Conservation (phyloP, 1,139 yeast genomes). For the Kodamaea fungicola region DNA sequence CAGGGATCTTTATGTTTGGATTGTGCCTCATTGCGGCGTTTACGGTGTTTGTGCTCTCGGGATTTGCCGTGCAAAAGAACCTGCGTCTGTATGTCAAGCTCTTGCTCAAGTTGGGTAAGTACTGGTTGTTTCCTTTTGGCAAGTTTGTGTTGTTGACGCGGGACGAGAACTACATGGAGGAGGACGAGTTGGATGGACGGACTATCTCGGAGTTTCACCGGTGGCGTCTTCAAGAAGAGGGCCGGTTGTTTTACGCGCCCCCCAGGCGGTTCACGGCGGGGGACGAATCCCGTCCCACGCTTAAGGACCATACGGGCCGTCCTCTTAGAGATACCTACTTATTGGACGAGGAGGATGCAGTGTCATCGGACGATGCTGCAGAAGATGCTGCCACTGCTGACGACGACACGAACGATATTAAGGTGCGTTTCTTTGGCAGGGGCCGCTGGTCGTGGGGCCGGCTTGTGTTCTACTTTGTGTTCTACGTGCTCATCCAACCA, state of each 20-base stretch:
- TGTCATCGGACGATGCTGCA: background rate
- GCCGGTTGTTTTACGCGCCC: slow-evolving; percentile 71
- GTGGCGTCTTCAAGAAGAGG: slow-evolving; percentile 82
- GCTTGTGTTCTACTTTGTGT: slow-evolving; percentile 69
- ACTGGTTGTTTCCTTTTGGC: slow-evolving; percentile 84
- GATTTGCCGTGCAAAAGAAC: slow-evolving; percentile 39
- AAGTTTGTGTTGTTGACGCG: slow-evolving; percentile 75
- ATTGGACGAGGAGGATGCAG: slow-evolving; percentile 16
- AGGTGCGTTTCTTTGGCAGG: slow-evolving; percentile 78
- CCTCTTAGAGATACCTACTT: slow-evolving; percentile 40
- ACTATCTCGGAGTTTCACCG: slow-evolving; percentile 79
- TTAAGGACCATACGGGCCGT: slow-evolving; percentile 46
- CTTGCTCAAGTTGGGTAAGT: slow-evolving; percentile 61
- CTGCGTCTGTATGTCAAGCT: slow-evolving; percentile 57
- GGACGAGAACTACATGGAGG: slow-evolving; percentile 78
- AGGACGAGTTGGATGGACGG: slow-evolving; percentile 88
- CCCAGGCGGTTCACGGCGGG: slow-evolving; percentile 42
- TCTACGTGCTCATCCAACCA: slow-evolving; percentile 71
- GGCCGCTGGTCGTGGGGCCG: slow-evolving; percentile 92
- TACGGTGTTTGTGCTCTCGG: slow-evolving; percentile 42
- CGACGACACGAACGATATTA: slow-evolving; percentile 35
- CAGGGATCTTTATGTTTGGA: slow-evolving; percentile 60
- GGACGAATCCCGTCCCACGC: slow-evolving; percentile 35
- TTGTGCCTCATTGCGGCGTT: slow-evolving; percentile 50
- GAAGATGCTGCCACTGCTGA: slow-evolving; percentile 13